Base-by-base conservation (phyloP, 192 early-diverging fungal species). In the Backusella morwellensis region DNA sequence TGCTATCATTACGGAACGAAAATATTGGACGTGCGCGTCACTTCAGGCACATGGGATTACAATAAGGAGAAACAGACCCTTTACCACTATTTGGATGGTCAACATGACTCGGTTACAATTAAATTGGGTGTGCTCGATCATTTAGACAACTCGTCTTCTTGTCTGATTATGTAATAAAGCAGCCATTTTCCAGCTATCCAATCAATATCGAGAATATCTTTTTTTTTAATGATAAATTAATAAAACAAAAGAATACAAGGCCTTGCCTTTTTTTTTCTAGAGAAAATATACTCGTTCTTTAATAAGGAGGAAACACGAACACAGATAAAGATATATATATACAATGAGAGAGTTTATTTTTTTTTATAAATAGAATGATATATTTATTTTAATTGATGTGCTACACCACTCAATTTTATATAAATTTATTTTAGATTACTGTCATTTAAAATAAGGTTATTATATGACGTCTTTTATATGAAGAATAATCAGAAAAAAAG, bases 1-100 rank as follows among this genome's bases (percentile, higher is more conserved):
- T 82, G 79, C 35, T 95, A 89, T 77, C 94, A 95, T 77, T 95
- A 91, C 77, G 82, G 84, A 7, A 73, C 80, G 1, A 71, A 74
- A 12, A 19, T 47, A 2, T 36, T 93, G 41, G 83, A 88, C 54
- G 90, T 95, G 23, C 68, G 75, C 35, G 90, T 90, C 3, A 87
- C 87, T 5, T 91, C 92, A 76, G 94, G 94, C 0, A 86, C 89
- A 54, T 95, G 91, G 89, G 80, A 85, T 52, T 94, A 94, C 75
- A 82, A 93, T 50, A 85, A 83, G 56, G 84, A 87, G 6, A 77
- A 86, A 71, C 93, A 95, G 74, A 93, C 90, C 14, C 78, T 95
- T 40, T 90, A 89, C 52, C 94, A 84, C 23, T 54, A 42, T 34
- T 77, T 72, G 47, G 11, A 32, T 41, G 47, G 21, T 14, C 15